Base-by-base conservation (phyloP, 1,139 yeast genomes). In the Tardiomyces digboiensis region DNA sequence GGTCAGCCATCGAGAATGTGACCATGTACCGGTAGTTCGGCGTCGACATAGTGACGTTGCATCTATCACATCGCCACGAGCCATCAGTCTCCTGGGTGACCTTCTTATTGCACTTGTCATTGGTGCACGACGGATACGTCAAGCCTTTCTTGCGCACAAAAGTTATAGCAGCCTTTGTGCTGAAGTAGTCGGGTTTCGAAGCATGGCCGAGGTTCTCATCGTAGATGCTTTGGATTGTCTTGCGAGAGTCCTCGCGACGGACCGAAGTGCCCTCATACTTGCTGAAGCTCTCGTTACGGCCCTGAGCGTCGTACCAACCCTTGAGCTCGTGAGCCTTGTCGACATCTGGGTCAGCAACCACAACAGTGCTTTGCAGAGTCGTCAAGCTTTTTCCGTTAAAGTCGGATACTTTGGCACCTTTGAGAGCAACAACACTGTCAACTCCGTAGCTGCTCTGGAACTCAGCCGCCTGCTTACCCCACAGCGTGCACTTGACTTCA, bases 281-380 rank as follows among this genome's bases (percentile, higher is more conserved):
- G 54, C 78, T 76, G 68, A 83, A 87, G 38, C 64, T 67, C 50
- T 77, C 80, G 47, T 70, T 67, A 39, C 72, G 71, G 42, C 96
- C 97, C 54, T 77, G 79, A 42, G 81, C 76, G 58, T 87, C 95
- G 58, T 80, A 93, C 99, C 99, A 93, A 4, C 98, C 97, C 63
- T 87, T 86, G 54, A 93, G 74, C 44, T 77, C 74, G 61, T 79
- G 87, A 6, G 97, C 91, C 62, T 88, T 96, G 16, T 86, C 82
- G 19, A 85, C 76, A 58, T 89, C 97, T 1, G 98, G 98, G 54
- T 86, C 85, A 13, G 84, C 73, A 39, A 79, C 63, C 53, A 91
- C 67, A 2, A 86, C 74, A 23, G 96, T 89, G 12, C 87, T 74
- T 51, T 82, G 87, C 19, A 91, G 78, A 62, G 88, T 75, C 2